phyloP scores from a whole-genome alignment of 306 rosid genomes.

The Sphenostylis stenocarpa region DNA sequence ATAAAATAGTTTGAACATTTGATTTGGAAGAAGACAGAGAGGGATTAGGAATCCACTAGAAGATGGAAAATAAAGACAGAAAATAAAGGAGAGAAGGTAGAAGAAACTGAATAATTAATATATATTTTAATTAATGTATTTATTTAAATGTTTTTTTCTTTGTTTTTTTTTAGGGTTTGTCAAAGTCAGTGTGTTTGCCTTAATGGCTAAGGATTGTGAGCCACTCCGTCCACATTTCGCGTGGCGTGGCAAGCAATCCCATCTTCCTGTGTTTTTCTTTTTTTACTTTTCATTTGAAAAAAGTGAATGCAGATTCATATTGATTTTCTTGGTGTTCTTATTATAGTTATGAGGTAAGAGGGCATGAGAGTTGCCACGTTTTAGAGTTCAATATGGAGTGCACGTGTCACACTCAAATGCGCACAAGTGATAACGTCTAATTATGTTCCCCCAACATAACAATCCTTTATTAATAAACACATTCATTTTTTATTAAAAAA shows the following conservation, averaged over 20 bases:
- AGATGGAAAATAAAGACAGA: neutral
- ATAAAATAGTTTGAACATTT: slow-evolving; percentile 19
- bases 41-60: slow-evolving; percentile 25
- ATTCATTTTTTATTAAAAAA: no score
- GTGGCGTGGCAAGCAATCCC: neutral
- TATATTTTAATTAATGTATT: neutral
- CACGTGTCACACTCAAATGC: no score
- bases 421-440: no score
- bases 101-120: neutral
- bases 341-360: neutral
- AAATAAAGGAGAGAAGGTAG: neutral
- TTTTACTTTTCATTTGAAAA: no score
- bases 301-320: neutral
- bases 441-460: no score
- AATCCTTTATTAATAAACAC: no score
- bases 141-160: neutral
- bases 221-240: slow-evolving; percentile 29
- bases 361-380: slow-evolving; percentile 41
- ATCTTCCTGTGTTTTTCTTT: neutral
- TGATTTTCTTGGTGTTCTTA: neutral
- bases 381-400: neutral
- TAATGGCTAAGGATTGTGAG: slow-evolving; percentile 39
- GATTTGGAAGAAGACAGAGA: slow-evolving; percentile 26
- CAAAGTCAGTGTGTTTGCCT: slow-evolving; percentile 34
- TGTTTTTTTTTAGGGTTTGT: neutral